Evolutionary conservation across 1,139 yeast genomes (phyloP).

Genomic region (Spencermartinsiella ligniputridi): DNA sequence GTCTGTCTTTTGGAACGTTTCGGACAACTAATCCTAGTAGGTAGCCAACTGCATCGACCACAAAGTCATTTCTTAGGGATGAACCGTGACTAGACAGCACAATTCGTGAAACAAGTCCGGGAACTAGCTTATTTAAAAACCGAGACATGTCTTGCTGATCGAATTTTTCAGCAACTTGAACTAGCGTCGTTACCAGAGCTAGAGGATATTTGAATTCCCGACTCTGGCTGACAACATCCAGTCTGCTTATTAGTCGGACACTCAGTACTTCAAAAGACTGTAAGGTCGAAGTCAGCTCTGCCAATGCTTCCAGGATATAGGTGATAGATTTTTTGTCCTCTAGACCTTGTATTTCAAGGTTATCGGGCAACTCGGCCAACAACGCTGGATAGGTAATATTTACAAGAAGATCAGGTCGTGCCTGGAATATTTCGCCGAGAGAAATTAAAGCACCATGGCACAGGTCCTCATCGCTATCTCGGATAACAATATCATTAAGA

Average conservation of each 20-base stretch:
- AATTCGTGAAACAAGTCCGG: constrained; percentile 20
- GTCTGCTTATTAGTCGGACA: constrained; percentile 32
- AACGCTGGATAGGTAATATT: constrained; percentile 60
- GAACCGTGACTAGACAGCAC: constrained; percentile 13
- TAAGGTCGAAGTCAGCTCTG: constrained; percentile 30
- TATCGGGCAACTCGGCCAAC: constrained; percentile 47
- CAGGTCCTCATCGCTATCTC: constrained; percentile 36
- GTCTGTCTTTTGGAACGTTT: constrained; percentile 14
- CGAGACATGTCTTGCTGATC: constrained; percentile 13
- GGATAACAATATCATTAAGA: constrained; percentile 58
- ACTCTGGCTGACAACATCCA: constrained; percentile 20
- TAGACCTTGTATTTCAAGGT: constrained; percentile 24
- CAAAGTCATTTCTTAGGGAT: constrained; percentile 13
- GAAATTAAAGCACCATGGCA: constrained; percentile 45
- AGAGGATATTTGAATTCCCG: constrained; percentile 19
- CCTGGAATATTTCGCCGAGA: constrained; percentile 45
- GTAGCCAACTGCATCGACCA: constrained; percentile 18
- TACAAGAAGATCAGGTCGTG: constrained; percentile 45
- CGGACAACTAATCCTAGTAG: constrained; percentile 14
- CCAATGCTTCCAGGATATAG: constrained; percentile 29
- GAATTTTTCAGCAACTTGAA: constrained; percentile 19
- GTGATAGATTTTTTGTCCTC: constrained; percentile 19
- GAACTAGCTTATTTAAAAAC: constrained; percentile 20
- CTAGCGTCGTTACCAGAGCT: constrained; percentile 21
- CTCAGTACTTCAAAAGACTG: constrained; percentile 34